phyloP scores from a whole-genome alignment of 768 basidiomycete species.

The Gloeophyllum trabeum region DNA sequence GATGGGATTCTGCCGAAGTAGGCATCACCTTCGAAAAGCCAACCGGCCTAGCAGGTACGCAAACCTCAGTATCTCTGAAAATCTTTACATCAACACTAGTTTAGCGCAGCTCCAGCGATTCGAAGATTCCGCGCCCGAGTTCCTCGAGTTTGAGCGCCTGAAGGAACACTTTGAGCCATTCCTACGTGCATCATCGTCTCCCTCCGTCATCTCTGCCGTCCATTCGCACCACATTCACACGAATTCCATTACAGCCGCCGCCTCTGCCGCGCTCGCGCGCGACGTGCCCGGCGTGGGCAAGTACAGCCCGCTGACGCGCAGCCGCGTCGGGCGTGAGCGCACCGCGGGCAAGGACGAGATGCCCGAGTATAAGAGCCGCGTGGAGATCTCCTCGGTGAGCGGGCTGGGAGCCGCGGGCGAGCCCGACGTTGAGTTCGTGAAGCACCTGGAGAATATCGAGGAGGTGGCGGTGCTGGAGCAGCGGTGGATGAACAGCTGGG shows the following conservation, averaged over 20 bases:
- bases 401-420: conserved; percentile 48
- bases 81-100: not conserved
- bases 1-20: conserved; percentile 90
- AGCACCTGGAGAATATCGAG: conserved; percentile 44
- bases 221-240: conserved; percentile 64
- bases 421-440: conserved; percentile 61
- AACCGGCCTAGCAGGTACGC: conserved; percentile 83
- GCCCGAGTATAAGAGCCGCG: conserved; percentile 61
- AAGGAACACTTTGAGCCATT: conserved; percentile 97
- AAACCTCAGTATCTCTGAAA: not conserved
- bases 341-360: conserved; percentile 67
- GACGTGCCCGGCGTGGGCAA: conserved; percentile 79
- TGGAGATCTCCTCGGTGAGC: conserved; percentile 50
- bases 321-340: conserved; percentile 43
- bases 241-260: conserved; percentile 76
- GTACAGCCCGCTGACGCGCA: conserved; percentile 52
- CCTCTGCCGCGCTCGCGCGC: conserved; percentile 81
- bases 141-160: conserved; percentile 84
- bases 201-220: conserved; percentile 44
- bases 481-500: conserved; percentile 78
- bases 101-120: conserved; percentile 85
- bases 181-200: conserved; percentile 74
- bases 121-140: conserved; percentile 78
- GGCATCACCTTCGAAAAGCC: conserved; percentile 95
- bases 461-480: conserved; percentile 67